A percentile compares a stretch with the other conserved stretches of the same genome.
These are phyloP conservation scores for Galium porrigens DNA, from an alignment of 305 asterid species.

Conservation along the genomic window DNA sequence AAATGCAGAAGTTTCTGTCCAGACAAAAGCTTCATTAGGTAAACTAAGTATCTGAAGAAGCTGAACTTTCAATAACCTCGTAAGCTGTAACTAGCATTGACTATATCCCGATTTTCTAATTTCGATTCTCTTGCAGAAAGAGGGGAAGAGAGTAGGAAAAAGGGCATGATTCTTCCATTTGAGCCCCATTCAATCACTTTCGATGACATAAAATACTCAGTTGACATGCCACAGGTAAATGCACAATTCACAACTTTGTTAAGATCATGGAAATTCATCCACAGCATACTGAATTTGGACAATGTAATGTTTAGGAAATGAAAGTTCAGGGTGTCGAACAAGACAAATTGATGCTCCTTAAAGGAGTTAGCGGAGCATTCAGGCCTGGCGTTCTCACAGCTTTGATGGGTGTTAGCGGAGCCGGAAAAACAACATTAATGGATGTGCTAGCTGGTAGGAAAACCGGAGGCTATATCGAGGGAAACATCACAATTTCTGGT, in stretches of 20 bases:
- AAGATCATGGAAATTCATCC: not conserved
- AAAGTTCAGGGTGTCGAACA: conserved; percentile 43
- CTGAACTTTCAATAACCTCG: not conserved
- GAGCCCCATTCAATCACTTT: conserved; percentile 59
- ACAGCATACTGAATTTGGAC: not conserved
- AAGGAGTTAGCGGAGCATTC: conserved; percentile 59
- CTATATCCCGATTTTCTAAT: not conserved
- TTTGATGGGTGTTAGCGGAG: conserved; percentile 87
- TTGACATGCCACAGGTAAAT: conserved; percentile 58
- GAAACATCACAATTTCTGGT: conserved; percentile 49
- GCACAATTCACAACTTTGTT: not conserved
- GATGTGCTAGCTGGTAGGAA: conserved; percentile 79
- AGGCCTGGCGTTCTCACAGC: conserved; percentile 87
- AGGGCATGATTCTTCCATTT: conserved; percentile 68
- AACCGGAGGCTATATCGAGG: conserved; percentile 71
- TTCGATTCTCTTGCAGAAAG: conserved; percentile 1
- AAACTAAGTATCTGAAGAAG: not conserved
- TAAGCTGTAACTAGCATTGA: not conserved
- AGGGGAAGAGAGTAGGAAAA: conserved; percentile 17
- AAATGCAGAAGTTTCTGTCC: not conserved
- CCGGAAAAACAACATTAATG: conserved; percentile 80
- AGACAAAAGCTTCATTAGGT: conserved; percentile 7
- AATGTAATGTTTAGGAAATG: conserved; percentile 39
- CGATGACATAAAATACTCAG: conserved; percentile 43
- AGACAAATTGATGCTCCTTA: conserved; percentile 42